These are phyloP conservation scores for Diutina sp. DNA, from an alignment of 1,139 yeast genomes.

Conservation along the genomic window DNA sequence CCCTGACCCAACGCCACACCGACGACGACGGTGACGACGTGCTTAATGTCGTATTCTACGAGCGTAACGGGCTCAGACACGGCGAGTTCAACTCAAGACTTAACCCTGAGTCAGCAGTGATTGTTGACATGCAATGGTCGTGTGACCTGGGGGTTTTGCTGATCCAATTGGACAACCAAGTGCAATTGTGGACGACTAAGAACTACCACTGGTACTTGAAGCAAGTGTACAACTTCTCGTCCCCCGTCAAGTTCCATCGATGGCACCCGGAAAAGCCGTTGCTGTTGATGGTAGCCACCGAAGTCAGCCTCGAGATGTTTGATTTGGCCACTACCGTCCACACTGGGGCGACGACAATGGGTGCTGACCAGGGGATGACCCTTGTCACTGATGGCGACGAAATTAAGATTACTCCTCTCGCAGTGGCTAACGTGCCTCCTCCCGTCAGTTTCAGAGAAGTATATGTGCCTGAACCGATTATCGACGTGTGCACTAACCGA, in stretches of 20 bases:
- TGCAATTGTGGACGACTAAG: slow-evolving; percentile 84
- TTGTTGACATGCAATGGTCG: slow-evolving; percentile 66
- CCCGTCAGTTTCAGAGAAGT: slow-evolving; percentile 72
- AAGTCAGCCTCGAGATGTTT: slow-evolving; percentile 40
- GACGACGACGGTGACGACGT: slow-evolving; percentile 38
- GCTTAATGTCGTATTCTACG: slow-evolving; percentile 65
- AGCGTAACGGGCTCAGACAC: slow-evolving; percentile 85
- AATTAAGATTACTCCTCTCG: slow-evolving; percentile 71
- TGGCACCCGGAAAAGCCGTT: slow-evolving; percentile 91
- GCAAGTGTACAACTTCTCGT: slow-evolving; percentile 36
- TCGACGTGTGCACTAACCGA: slow-evolving; percentile 51
- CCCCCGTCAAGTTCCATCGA: slow-evolving; percentile 34
- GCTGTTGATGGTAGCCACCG: slow-evolving; percentile 34
- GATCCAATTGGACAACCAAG: slow-evolving; percentile 41
- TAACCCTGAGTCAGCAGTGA: slow-evolving; percentile 28
- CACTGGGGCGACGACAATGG: slow-evolving; percentile 57
- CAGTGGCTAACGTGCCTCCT: slow-evolving; percentile 87
- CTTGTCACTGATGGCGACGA: slow-evolving; percentile 69
- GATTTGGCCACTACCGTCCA: slow-evolving; percentile 56
- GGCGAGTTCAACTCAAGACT: slow-evolving; percentile 72
- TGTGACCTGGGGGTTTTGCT: slow-evolving; percentile 71
- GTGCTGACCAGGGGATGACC: slow-evolving; percentile 63
- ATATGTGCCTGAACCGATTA: slow-evolving; percentile 35
- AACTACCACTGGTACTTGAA: slow-evolving; percentile 95
- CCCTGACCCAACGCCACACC: slow-evolving; percentile 56